Evolutionary conservation across 805 yeast species (phyloP).

Genomic region (Kodamaea kakaduensis): DNA sequence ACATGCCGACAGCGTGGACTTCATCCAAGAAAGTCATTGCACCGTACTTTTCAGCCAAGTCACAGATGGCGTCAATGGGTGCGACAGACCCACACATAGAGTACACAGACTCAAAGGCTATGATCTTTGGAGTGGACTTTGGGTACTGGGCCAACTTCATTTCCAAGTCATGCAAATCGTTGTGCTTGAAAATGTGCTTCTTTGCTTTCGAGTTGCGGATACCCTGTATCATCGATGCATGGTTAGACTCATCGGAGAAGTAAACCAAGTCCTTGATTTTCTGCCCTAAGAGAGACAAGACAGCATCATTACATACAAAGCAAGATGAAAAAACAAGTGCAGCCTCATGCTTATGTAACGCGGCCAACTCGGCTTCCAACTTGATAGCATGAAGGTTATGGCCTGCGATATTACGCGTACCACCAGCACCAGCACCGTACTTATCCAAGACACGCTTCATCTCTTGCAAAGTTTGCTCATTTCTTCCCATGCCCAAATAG

Average conservation of each 20-base stretch:
- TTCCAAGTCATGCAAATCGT: slow-evolving; percentile 82
- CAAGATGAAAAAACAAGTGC: slow-evolving; percentile 95
- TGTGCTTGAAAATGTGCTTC: slow-evolving; percentile 90
- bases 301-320: slow-evolving; percentile 95
- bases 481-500: slow-evolving; percentile 91
- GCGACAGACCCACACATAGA: slow-evolving; percentile 98
- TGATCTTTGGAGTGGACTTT: slow-evolving; percentile 81
- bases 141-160: slow-evolving; percentile 75
- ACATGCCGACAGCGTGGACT: slow-evolving; percentile 98
- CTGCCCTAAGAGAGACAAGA: slow-evolving; percentile 84
- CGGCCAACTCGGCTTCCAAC: slow-evolving; percentile 82
- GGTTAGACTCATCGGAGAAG: slow-evolving; percentile 90
- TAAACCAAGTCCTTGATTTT: slow-evolving; percentile 85
- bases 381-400: slow-evolving; percentile 87
- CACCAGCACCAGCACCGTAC: slow-evolving; percentile 99
- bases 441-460: slow-evolving; percentile 78
- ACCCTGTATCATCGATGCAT: slow-evolving; percentile 97
- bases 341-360: slow-evolving; percentile 90
- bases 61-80: slow-evolving; percentile 89
- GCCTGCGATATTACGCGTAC: slow-evolving; percentile 98
- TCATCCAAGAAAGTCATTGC: slow-evolving; percentile 96
- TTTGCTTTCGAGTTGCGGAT: slow-evolving; percentile 83
- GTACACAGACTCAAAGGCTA: slow-evolving; percentile 95
- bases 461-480: slow-evolving; percentile 63
- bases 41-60: slow-evolving; percentile 95